These are phyloP conservation scores for Gossypium aridum DNA, from an alignment of 441 rosid species.

Conservation along the genomic window DNA sequence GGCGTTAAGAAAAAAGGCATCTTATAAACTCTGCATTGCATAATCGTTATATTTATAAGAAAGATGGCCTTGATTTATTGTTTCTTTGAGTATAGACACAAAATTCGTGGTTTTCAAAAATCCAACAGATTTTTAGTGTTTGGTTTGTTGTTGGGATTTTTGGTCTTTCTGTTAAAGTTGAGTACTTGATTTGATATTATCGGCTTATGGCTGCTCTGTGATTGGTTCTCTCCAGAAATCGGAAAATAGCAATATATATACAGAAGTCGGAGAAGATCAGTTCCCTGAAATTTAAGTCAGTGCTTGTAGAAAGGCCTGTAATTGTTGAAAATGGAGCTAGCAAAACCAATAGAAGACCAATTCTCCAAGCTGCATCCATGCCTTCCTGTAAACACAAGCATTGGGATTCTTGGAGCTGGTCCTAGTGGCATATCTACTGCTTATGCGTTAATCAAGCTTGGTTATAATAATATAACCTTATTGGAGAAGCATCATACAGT, in stretches of 20 bases:
- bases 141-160: not conserved
- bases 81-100: not conserved
- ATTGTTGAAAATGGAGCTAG: conserved; percentile 31
- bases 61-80: not conserved
- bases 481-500: conserved; percentile 60
- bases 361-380: conserved; percentile 60
- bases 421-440: conserved; percentile 71
- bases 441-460: conserved; percentile 52
- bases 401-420: conserved; percentile 63
- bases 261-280: not conserved
- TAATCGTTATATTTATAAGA: not conserved
- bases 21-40: no score
- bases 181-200: not conserved
- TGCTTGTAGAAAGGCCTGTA: conserved; percentile 9
- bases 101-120: not conserved
- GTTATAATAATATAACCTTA: conserved; percentile 46
- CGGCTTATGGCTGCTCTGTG: not conserved
- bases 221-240: conserved; percentile 3
- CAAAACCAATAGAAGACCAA: conserved; percentile 44
- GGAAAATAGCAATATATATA: not conserved
- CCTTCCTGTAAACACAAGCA: conserved; percentile 44
- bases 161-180: not conserved
- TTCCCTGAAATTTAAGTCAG: conserved; percentile 10
- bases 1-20: not conserved
- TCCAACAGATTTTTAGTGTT: not conserved